Conservation (phyloP, 768 basidiomycete genomes). For the Chalciporus piperatus region DNA sequence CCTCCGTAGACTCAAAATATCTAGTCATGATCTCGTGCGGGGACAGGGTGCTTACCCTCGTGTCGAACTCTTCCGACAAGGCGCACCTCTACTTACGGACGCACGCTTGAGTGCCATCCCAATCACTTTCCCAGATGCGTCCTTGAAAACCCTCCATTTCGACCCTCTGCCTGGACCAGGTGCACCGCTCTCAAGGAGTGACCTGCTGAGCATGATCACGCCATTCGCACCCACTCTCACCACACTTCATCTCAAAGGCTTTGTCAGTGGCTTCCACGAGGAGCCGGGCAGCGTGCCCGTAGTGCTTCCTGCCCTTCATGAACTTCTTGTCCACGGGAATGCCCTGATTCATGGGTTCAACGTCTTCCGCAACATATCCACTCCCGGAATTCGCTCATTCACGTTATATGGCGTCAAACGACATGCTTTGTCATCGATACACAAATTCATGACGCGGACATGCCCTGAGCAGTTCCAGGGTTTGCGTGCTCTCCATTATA, state of each 20-base stretch:
- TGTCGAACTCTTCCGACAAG: conserved; percentile 31
- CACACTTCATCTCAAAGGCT: conserved; percentile 31
- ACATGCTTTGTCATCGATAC: conserved; percentile 31
- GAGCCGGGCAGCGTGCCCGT: conserved; percentile 32
- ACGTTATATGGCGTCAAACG: conserved; percentile 26
- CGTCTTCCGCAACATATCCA: conserved; percentile 35
- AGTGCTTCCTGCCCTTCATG: conserved; percentile 28
- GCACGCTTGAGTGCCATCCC: conserved; percentile 33
- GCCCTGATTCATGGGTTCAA: conserved; percentile 33
- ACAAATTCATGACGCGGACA: conserved; percentile 35
- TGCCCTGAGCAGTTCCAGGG: conserved; percentile 34
- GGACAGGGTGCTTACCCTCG: conserved; percentile 28
- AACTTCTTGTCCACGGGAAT: conserved; percentile 31
- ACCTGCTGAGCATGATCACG: conserved; percentile 29
- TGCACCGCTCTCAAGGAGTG: conserved; percentile 25
- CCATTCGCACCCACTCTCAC: conserved; percentile 28
- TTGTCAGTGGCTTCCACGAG: conserved; percentile 32
- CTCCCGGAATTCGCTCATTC: conserved; percentile 25
- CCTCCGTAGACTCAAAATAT: conserved; percentile 29
- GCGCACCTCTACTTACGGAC: conserved; percentile 31
- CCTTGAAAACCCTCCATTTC: conserved; percentile 33
- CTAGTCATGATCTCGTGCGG: conserved; percentile 21
- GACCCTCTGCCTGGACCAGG: conserved; percentile 33
- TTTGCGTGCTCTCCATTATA: conserved; percentile 31
- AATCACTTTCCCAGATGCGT: conserved; percentile 27